Evolutionary conservation across 306 rosid species (phyloP).

Genomic region (barrel medic (Medicago truncatula)): DNA sequence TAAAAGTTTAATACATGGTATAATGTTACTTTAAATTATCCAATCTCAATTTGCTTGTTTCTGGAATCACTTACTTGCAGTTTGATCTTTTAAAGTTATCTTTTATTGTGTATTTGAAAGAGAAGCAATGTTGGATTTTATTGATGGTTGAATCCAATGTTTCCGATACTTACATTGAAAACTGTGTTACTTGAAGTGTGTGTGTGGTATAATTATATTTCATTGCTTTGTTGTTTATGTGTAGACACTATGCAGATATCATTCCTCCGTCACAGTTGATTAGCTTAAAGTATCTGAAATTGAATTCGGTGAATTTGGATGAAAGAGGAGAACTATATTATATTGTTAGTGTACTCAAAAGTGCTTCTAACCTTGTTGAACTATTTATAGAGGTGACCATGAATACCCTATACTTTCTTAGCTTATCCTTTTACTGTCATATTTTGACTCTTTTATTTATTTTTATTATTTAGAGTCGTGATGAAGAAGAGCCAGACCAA

Average conservation of each 20-base stretch:
- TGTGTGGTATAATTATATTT: neutral
- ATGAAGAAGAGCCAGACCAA: neutral
- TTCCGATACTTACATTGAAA: neutral
- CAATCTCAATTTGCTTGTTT: neutral
- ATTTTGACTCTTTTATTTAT: neutral
- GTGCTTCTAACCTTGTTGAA: slow-evolving; percentile 30
- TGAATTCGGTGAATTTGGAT: slow-evolving; percentile 8
- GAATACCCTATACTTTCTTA: neutral
- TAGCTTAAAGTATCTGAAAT: neutral
- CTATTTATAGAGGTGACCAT: slow-evolving; percentile 27
- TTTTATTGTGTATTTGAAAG: neutral
- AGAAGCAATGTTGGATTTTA: slow-evolving; percentile 1
- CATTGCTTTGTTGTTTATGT: neutral
- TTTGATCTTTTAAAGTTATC: neutral
- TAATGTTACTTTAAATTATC: neutral
- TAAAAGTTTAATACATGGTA: neutral
- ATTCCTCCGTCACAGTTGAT: neutral
- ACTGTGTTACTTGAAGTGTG: neutral
- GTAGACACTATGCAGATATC: slow-evolving; percentile 7
- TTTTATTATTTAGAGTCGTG: neutral
- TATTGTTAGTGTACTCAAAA: slow-evolving; percentile 18
- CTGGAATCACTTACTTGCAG: neutral
- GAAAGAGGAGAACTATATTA: neutral
- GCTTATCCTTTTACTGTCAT: neutral
- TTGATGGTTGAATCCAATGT: neutral